Evolutionary conservation across 306 rosid genomes (phyloP), one percentile per base, ranked within the genome.

Genomic region (Quercus dentata): DNA sequence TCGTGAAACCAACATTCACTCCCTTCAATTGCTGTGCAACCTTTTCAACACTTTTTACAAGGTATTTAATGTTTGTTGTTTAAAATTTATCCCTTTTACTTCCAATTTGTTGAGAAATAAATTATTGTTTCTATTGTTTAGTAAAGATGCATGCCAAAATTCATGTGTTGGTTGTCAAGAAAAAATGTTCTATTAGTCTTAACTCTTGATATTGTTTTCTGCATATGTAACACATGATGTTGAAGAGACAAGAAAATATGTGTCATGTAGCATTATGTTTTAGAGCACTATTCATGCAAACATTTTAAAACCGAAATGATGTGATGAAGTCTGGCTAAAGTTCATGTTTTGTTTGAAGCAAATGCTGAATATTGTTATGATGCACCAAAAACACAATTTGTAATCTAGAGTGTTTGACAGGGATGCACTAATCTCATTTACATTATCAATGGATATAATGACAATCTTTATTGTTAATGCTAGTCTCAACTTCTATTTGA

Each of bases 21-120:
- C 99, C 0, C 98, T 96, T 86, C 99, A 96, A 80, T 85, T 96
- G 87, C 93, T 96, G 21, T 96, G 99, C 94, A 91, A 96, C 88
- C 98, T 96, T 82, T 96, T 96, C 89, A 96, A 96, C 86, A 91
- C 97, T 78, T 96, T 96, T 79, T 96, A 96, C 80, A 96, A 91
- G 99, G 99, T 96, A 85, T 76, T 74, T 55, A 46, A 76, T 63
- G 62, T 69, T 28, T 54, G 20, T 76, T 76, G 78, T 72, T 52
- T 52, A 49, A 72, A 31, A 55, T 51, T 14, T 64, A 51, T 59
- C 33, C 19, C 74, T 73, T 31, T 58, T 65, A 25, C 73, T 74
- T 31, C 73, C 76, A 31, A 59, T 79, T 63, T 61, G 73, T 73
- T 67, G 51, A 2, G 18, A 69, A 58, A 52, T 56, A 38, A 65